phyloP scores from a whole-genome alignment of 495 filamentous ascomycete genomes.

The Xanthoparmelia taractica region DNA sequence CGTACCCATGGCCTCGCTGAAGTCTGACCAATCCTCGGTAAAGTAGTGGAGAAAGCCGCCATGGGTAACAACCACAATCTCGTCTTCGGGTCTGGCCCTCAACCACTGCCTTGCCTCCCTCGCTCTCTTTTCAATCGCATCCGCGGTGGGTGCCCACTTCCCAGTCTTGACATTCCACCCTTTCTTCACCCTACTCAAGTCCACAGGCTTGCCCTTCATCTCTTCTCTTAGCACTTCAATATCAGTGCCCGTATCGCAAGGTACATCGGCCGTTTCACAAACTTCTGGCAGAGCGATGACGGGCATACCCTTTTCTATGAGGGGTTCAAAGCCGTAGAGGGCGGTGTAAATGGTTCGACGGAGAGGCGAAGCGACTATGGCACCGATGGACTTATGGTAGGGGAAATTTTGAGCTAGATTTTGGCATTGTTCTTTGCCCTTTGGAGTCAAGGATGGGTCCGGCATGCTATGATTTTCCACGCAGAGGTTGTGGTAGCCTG shows the following conservation, averaged over 20 bases:
- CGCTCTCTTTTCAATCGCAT: conserved; percentile 56
- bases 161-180: conserved; percentile 66
- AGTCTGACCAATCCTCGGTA: conserved; percentile 72
- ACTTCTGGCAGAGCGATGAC: conserved; percentile 68
- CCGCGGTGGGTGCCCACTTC: conserved; percentile 51
- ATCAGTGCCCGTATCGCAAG: conserved; percentile 71
- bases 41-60: conserved; percentile 69
- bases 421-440: conserved; percentile 69
- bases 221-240: conserved; percentile 42
- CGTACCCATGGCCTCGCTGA: conserved; percentile 24
- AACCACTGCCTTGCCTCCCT: conserved; percentile 60
- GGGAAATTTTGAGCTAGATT: conserved; percentile 57
- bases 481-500: conserved; percentile 74
- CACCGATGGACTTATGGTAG: conserved; percentile 51
- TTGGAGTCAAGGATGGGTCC: conserved; percentile 71
- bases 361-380: conserved; percentile 75
- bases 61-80: conserved; percentile 68
- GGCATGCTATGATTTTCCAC: conserved; percentile 61
- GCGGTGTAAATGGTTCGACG: conserved; percentile 78
- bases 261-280: conserved; percentile 69
- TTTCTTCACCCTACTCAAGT: conserved; percentile 50
- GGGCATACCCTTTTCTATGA: conserved; percentile 41
- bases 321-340: conserved; percentile 58
- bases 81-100: conserved; percentile 45
- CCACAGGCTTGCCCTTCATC: conserved; percentile 46